A percentile compares a stretch with the other conserved stretches of the same genome.
These are phyloP conservation scores for Cyclotella cryptica DNA, from an alignment of 108 stramenopile species.

Conservation along the genomic window DNA sequence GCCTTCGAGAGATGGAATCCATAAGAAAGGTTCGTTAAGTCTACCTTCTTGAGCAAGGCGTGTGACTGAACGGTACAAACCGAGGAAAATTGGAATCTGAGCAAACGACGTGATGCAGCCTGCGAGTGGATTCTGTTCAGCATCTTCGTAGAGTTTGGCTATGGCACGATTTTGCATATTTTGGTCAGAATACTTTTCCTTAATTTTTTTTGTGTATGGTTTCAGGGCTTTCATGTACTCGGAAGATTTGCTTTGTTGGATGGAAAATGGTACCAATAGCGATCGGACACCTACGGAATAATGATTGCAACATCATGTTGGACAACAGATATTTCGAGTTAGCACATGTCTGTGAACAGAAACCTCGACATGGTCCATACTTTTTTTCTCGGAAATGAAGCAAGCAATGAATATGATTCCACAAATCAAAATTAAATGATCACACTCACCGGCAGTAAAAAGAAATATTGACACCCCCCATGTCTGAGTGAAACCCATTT, in stretches of 20 bases:
- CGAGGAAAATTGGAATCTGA: conserved; percentile 94
- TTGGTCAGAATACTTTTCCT: conserved; percentile 88
- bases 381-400: background rate
- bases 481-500: conserved; percentile 70
- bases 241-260: conserved; percentile 88
- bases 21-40: conserved; percentile 93
- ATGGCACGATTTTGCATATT: conserved; percentile 88
- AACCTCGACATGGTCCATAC: background rate
- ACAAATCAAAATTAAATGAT: background rate
- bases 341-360: no score
- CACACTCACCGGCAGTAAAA: conserved; percentile 73
- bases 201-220: conserved; percentile 91
- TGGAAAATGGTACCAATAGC: conserved; percentile 86
- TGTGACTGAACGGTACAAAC: conserved; percentile 90
- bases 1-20: conserved; percentile 94
- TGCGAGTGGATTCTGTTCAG: conserved; percentile 93
- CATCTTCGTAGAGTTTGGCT: conserved; percentile 92
- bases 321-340: no score
- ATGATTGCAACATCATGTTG: background rate
- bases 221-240: conserved; percentile 93
- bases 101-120: conserved; percentile 90
- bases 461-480: conserved; percentile 85
- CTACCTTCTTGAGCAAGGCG: conserved; percentile 85
- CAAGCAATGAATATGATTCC: background rate
- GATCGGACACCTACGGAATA: conserved; percentile 66